Evolutionary conservation across 768 basidiomycete species (phyloP), one percentile per base, ranked within the genome.

Genomic region (Pulveroboletus sp.): DNA sequence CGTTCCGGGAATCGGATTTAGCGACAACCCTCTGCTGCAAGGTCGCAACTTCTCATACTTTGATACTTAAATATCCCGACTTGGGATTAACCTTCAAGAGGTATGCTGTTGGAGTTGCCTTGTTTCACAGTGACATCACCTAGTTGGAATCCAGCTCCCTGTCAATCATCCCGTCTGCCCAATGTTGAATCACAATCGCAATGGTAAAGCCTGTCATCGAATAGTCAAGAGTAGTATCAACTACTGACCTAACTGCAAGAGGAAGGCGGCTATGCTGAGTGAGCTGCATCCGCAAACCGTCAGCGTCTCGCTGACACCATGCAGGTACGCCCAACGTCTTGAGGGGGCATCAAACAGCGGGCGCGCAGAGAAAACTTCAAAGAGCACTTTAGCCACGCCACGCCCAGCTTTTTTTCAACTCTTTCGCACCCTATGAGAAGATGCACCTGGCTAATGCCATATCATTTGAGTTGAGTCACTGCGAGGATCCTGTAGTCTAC

Each of bases 11-110:
- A 83, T 84, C 46, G 82, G 81, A 7, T 84, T 86, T 61, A 83
- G 81, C 57, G 78, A 87, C 62, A 88, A 91, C 58, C 89, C 89
- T 4, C 70, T 92, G 26, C 73, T 92, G n/a, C 86, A 88, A 69
- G 84, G 86, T 5, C 76, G 93, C 36, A 91, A 90, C 69, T 92
- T 93, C 69, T 86, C 83, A 0, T 93, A 94, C 71, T 80, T 84
- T 57, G 90, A 95, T 64, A 93, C 90, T 0, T 90, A 93, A 58
- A 76, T 91, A 43, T 77, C 81, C 4, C 80, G 93, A 18, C 69
- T 94, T 13, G 93, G 92, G 5, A 65, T 84, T 30, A 94, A 94
- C 65, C 93, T 82, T 75, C 75, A 86, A 60, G 77, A 82, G 69
- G 81, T 79, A 41, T 14, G 70, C 26, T 14, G 9, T n/a, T 32